These are phyloP conservation scores for Penicillium sp. DNA, from an alignment of 2,329 filamentous ascomycete species.

Conservation along the genomic window DNA sequence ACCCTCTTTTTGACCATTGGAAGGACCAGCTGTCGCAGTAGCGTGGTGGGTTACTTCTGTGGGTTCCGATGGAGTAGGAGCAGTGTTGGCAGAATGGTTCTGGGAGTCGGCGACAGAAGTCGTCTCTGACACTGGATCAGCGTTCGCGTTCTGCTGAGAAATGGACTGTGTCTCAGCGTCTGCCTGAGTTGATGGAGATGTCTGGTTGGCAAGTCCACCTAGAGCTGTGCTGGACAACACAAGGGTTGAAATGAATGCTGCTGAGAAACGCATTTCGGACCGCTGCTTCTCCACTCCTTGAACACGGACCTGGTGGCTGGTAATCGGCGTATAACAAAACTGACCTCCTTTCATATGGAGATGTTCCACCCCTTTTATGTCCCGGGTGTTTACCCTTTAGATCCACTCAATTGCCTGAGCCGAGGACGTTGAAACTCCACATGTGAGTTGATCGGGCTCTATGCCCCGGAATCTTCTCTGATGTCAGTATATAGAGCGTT, in stretches of 20 bases:
- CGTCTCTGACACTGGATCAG: neutral
- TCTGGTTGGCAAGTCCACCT: conserved; percentile 1
- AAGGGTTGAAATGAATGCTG: conserved; percentile 9
- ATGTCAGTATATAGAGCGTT: conserved; percentile 8
- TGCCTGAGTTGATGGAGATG: neutral
- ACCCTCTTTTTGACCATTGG: neutral
- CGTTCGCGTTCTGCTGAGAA: neutral
- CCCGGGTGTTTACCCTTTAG: neutral
- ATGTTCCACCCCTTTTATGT: conserved; percentile 5
- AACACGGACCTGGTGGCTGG: neutral
- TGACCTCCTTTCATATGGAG: neutral
- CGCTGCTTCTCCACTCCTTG: neutral
- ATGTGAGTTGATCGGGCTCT: conserved; percentile 5
- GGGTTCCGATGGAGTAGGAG: neutral
- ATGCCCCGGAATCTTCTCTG: neutral
- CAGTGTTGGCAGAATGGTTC: neutral
- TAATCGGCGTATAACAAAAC: neutral
- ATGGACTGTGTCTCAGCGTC: neutral
- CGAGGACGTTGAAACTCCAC: conserved; percentile 9
- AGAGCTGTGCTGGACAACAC: conserved; percentile 9
- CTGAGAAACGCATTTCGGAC: conserved; percentile 13
- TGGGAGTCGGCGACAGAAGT: neutral
- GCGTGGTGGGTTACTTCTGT: neutral
- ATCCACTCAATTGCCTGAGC: conserved; percentile 1
- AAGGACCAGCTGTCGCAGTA: neutral